Conservation (phyloP, 345 rosid genomes). For the Clarkia xantiana region DNA sequence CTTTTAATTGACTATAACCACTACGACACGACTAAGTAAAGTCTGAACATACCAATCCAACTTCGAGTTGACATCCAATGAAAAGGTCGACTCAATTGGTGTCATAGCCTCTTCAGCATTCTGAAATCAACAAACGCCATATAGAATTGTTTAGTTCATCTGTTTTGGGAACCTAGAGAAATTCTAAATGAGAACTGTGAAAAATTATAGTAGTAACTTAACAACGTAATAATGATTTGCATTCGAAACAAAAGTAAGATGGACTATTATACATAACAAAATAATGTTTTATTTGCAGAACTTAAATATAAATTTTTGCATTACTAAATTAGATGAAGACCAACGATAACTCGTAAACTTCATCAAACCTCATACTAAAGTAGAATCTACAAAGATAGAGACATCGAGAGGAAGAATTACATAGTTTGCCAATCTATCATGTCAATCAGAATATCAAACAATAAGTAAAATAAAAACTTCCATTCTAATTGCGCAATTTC, state of each 20-base stretch:
- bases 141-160: slow-evolving; percentile 3
- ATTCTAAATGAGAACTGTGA: too few species aligned
- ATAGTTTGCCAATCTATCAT: too few species aligned
- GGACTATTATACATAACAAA: background rate
- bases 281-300: background rate
- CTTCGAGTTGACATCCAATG: slow-evolving; percentile 87
- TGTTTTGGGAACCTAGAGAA: background rate
- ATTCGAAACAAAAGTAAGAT: background rate
- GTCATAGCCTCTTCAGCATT: slow-evolving; percentile 99
- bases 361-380: too few species aligned
- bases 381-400: too few species aligned
- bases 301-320: background rate
- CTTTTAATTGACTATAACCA: background rate
- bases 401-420: too few species aligned
- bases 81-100: slow-evolving; percentile 89
- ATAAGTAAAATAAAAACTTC: background rate
- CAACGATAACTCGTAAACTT: too few species aligned
- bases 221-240: too few species aligned
- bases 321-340: too few species aligned
- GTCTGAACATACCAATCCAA: slow-evolving; percentile 50
- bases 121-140: slow-evolving; percentile 21
- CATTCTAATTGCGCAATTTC: background rate
- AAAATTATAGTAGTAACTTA: too few species aligned
- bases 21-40: background rate
- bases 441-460: too few species aligned